These are phyloP conservation scores for Cyberlindnera mississippiensis DNA, from an alignment of 805 yeast genomes.

Conservation along the genomic window DNA sequence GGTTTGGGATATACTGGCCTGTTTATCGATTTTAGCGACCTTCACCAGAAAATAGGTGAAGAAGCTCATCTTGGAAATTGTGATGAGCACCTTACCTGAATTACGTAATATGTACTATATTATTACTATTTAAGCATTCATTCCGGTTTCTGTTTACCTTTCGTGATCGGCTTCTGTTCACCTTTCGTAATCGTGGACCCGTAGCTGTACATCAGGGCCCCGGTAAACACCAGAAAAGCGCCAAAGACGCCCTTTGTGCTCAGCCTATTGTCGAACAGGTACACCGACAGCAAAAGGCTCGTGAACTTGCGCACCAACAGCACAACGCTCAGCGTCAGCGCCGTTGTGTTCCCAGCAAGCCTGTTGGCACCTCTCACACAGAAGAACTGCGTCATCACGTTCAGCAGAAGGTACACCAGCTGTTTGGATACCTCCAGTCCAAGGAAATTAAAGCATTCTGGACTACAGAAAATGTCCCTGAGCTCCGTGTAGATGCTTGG, in stretches of 20 bases:
- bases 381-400: slow-evolving; percentile 50
- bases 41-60: too few species aligned
- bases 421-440: slow-evolving; percentile 26
- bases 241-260: slow-evolving; percentile 41
- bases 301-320: slow-evolving; percentile 58
- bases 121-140: not conserved
- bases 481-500: slow-evolving; percentile 32
- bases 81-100: too few species aligned
- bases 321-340: slow-evolving; percentile 60
- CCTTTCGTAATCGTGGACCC: slow-evolving; percentile 15
- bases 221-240: slow-evolving; percentile 46
- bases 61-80: too few species aligned
- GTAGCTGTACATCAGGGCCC: slow-evolving; percentile 47
- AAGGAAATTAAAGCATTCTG: slow-evolving; percentile 19
- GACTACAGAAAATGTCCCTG: slow-evolving; percentile 20
- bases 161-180: not conserved
- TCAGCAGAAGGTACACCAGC: slow-evolving; percentile 33
- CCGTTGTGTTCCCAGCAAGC: slow-evolving; percentile 53
- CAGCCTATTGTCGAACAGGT: slow-evolving; percentile 46
- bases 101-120: too few species aligned
- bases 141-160: not conserved
- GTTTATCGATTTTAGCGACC: too few species aligned
- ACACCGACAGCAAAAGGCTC: slow-evolving; percentile 53
- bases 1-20: too few species aligned
- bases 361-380: slow-evolving; percentile 69